Base-by-base conservation (phyloP, 2,329 filamentous ascomycete species). In the Endocalyx cinctus region DNA sequence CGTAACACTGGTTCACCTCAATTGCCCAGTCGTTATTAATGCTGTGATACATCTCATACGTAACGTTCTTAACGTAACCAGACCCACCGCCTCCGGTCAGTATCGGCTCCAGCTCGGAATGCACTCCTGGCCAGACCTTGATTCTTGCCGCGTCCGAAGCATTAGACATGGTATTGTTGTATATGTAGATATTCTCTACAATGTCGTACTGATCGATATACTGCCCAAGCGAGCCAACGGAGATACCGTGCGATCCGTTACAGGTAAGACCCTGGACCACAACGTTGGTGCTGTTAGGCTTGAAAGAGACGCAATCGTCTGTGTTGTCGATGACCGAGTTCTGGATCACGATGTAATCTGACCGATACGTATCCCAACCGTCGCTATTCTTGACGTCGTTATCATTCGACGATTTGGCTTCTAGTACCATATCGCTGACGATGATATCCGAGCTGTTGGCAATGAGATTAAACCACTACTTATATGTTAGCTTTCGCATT, bases 291-390 rank as follows among this genome's bases (percentile, higher is more conserved):
- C 72, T 79, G 54, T 85, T 86, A 13, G 81, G 81, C 58, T 86
- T 86, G 69, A 86, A 85, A 1, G 79, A 79, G 10, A 86, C 77
- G 39, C 82, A 86, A 52, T 87, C 74, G 51, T 84, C 80, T 22
- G 75, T 77, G 45, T 83, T 83, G 53, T 74, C 66, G 42, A 79
- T 72, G 17, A 72, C 57, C 0, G 75, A 82, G 51, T 84, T 75
- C 48, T 84, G 79, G 22, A 85, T 83, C 0, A 80, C 72, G 22
- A 85, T 67, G 31, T 74, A 70, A 16, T 67, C 60, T 10, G 72
- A 76, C 6, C 78, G 72, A 50, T 82, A 80, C 1, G 72, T 80
- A 43, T 81, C 74, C 73, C 74, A 77, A 22, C 74, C 77, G 49
- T 82, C 79, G 0, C 78, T 83, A 54, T 85, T 84, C 31, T 51